phyloP scores from a whole-genome alignment of 2,329 filamentous ascomycete genomes.

The Penicillium palitans region DNA sequence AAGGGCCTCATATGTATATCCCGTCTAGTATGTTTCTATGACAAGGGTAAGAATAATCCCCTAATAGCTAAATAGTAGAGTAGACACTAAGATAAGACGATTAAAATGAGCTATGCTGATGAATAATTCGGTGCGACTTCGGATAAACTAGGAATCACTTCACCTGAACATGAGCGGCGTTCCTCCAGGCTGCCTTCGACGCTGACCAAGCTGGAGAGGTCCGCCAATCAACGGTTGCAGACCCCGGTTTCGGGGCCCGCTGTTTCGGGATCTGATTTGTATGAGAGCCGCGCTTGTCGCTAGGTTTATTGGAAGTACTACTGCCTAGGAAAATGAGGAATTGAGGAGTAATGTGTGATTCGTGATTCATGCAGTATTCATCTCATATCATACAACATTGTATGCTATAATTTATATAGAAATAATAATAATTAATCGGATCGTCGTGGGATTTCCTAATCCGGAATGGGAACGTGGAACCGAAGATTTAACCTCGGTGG shows the following conservation, averaged over 20 bases:
- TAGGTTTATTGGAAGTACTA: not conserved
- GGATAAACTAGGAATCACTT: not conserved
- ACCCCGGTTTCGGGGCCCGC: not conserved
- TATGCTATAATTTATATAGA: not conserved
- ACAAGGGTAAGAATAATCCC: not conserved
- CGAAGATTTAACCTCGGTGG: constrained; percentile 1
- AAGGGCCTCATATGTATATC: not conserved
- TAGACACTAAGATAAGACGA: not conserved
- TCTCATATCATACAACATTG: not conserved
- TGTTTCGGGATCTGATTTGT: not conserved
- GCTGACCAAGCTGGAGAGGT: not conserved
- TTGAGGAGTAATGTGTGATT: not conserved
- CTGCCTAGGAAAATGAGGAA: not conserved
- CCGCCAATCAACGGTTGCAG: not conserved
- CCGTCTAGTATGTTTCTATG: not conserved
- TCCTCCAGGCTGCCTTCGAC: not conserved
- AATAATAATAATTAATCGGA: not conserved
- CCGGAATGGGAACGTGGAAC: constrained; percentile 3
- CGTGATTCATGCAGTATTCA: constrained; percentile 2
- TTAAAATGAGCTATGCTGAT: not conserved
- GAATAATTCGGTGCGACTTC: not conserved
- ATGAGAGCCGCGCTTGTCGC: constrained; percentile 6
- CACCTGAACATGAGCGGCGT: not conserved
- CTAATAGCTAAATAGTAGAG: not conserved
- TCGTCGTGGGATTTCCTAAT: not conserved